Percentiles rank a stretch among this genome's conserved stretches.
These are phyloP conservation scores for Cardamine chenopodiifolia DNA, from an alignment of 345 rosid genomes.

Conservation along the genomic window DNA sequence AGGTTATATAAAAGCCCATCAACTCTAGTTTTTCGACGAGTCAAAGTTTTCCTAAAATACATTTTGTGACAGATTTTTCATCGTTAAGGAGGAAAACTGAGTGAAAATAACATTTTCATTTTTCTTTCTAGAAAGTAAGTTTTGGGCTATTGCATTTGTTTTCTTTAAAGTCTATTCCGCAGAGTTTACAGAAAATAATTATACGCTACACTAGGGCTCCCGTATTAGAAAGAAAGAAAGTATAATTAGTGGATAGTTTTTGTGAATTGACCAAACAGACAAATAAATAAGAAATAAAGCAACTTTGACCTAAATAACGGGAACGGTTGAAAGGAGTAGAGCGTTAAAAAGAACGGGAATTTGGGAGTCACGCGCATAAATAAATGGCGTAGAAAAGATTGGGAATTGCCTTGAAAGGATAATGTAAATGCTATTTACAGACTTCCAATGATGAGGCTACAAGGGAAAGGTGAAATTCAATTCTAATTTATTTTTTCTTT, in stretches of 20 bases:
- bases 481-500: neutral
- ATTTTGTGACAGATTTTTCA: neutral
- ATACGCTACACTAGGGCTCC: slow-evolving; percentile 21
- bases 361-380: slow-evolving; percentile 28
- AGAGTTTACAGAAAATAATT: slow-evolving; percentile 32
- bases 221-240: neutral
- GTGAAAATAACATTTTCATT: neutral
- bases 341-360: neutral
- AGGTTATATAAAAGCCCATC: neutral
- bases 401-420: slow-evolving; percentile 34
- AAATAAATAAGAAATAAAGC: neutral
- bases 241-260: neutral
- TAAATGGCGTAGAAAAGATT: slow-evolving; percentile 4
- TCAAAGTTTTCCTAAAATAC: neutral
- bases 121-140: slow-evolving; percentile 1
- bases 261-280: slow-evolving; percentile 15
- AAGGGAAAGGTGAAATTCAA: neutral
- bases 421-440: slow-evolving; percentile 35
- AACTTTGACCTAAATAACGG: slow-evolving; percentile 29
- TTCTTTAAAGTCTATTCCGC: neutral
- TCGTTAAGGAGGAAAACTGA: slow-evolving; percentile 1
- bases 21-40: neutral
- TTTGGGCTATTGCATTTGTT: neutral
- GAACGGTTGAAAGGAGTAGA: neutral
- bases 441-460: slow-evolving; percentile 36